These are phyloP conservation scores for Betula pendula DNA, from an alignment of 306 rosid genomes.

Conservation along the genomic window DNA sequence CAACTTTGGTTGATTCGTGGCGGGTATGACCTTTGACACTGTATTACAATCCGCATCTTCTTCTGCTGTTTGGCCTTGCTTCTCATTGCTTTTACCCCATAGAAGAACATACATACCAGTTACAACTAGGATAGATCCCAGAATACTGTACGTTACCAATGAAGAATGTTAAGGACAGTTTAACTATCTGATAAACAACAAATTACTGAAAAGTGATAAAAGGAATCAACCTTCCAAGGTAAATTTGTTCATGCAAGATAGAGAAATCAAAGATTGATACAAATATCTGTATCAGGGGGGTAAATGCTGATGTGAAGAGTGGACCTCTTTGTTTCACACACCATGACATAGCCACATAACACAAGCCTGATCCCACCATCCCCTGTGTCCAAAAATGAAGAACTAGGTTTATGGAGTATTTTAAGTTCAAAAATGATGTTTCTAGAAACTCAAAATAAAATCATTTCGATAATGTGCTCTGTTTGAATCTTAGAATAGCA, in stretches of 20 bases:
- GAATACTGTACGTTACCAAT: constrained; percentile 50
- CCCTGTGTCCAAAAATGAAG: constrained; percentile 52
- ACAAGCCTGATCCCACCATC: constrained; percentile 78
- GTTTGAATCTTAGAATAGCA: constrained; percentile 14
- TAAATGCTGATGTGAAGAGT: constrained; percentile 78
- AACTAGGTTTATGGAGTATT: not conserved
- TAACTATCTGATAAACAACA: not conserved
- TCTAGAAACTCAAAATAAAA: no score
- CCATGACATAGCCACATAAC: constrained; percentile 97
- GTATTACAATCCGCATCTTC: constrained; percentile 34
- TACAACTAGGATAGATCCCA: constrained; percentile 74
- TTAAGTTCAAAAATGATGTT: not conserved
- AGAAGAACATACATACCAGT: constrained; percentile 74
- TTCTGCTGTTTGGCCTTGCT: constrained; percentile 48
- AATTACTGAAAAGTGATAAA: constrained; percentile 13
- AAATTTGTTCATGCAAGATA: constrained; percentile 67
- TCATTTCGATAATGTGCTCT: constrained; percentile 2
- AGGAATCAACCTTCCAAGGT: constrained; percentile 71
- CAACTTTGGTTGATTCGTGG: constrained; percentile 15
- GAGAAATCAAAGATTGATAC: constrained; percentile 66
- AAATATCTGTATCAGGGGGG: constrained; percentile 68
- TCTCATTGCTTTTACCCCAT: constrained; percentile 72
- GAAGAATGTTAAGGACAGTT: constrained; percentile 24
- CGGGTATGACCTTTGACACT: constrained; percentile 24
- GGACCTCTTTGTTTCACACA: constrained; percentile 83